phyloP scores from a whole-genome alignment of 78 protist species.

The Dictyostelium purpureum region DNA sequence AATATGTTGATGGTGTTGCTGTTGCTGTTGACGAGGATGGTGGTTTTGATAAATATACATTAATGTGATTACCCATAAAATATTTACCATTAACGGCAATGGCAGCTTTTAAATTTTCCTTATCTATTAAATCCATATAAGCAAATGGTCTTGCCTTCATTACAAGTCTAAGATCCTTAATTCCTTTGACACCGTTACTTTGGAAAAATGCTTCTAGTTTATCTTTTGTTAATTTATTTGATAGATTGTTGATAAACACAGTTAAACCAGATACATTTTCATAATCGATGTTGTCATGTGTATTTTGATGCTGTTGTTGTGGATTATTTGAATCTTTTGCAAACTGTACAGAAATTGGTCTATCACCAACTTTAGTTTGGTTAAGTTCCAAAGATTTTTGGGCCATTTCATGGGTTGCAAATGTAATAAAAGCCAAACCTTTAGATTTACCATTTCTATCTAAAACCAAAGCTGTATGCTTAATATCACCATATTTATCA shows the following conservation, averaged over 20 bases:
- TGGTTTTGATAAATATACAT: conserved; percentile 59
- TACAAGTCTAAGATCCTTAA: conserved; percentile 2
- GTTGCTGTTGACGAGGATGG: neutral
- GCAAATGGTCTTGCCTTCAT: conserved; percentile 50
- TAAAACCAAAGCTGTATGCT: neutral
- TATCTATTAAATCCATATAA: conserved; percentile 41
- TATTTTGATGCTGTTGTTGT: neutral
- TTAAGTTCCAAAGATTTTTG: conserved; percentile 3
- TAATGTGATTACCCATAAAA: conserved; percentile 14
- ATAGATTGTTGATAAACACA: conserved; percentile 54
- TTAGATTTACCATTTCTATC: conserved; percentile 50
- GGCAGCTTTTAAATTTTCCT: conserved; percentile 43
- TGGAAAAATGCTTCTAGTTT: conserved; percentile 15
- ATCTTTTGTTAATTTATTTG: conserved; percentile 42
- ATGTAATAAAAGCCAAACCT: conserved; percentile 41
- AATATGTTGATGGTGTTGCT: neutral
- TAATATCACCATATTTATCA: conserved; percentile 9
- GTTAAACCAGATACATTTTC: conserved; percentile 12
- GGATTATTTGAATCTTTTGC: too few species aligned
- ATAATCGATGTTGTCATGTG: conserved; percentile 5
- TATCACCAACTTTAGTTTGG: neutral
- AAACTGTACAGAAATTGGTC: neutral
- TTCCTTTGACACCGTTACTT: neutral
- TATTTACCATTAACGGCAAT: conserved; percentile 36
- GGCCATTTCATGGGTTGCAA: neutral